Percentiles rank a stretch among this genome's conserved stretches.
These are phyloP conservation scores for Yamadazyma dendronema DNA, from an alignment of 1,139 yeast genomes.

Conservation along the genomic window DNA sequence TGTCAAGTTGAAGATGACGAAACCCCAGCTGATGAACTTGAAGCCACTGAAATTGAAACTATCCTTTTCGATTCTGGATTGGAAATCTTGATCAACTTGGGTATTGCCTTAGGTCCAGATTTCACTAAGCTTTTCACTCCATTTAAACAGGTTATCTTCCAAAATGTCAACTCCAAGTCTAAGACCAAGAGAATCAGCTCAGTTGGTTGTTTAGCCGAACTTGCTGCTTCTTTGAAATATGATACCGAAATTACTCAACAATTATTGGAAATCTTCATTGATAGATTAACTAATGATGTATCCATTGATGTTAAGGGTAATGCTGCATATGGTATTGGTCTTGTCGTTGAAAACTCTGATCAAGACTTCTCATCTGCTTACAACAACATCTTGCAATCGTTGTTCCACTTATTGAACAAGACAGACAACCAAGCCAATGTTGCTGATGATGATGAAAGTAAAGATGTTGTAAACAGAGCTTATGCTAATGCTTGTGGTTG, in stretches of 20 bases:
- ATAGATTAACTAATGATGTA: conserved; percentile 70
- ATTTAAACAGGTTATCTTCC: conserved; percentile 65
- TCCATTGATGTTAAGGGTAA: conserved; percentile 90
- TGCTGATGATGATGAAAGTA: conserved; percentile 63
- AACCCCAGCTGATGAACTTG: conserved; percentile 58
- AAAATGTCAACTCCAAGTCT: conserved; percentile 62
- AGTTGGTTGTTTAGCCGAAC: conserved; percentile 89
- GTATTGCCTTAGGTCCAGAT: conserved; percentile 72
- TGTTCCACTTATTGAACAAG: conserved; percentile 76
- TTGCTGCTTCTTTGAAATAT: conserved; percentile 71
- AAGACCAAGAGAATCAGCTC: conserved; percentile 78
- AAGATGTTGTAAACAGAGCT: conserved; percentile 79
- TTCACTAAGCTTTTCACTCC: conserved; percentile 71
- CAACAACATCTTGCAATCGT: conserved; percentile 67
- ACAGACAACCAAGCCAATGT: conserved; percentile 68
- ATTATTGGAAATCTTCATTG: conserved; percentile 65
- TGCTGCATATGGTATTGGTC: conserved; percentile 95
- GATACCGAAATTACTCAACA: conserved; percentile 68
- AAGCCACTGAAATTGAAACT: conserved; percentile 85
- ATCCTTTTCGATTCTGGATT: conserved; percentile 80
- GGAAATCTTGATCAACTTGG: conserved; percentile 77
- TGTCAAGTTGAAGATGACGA: conserved; percentile 66
- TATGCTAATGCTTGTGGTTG: conserved; percentile 97
- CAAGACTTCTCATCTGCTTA: conserved; percentile 63
- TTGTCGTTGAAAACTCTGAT: conserved; percentile 60